Base-by-base conservation (phyloP, 805 yeast genomes). In the Tetrapisispora iriomotensis region DNA sequence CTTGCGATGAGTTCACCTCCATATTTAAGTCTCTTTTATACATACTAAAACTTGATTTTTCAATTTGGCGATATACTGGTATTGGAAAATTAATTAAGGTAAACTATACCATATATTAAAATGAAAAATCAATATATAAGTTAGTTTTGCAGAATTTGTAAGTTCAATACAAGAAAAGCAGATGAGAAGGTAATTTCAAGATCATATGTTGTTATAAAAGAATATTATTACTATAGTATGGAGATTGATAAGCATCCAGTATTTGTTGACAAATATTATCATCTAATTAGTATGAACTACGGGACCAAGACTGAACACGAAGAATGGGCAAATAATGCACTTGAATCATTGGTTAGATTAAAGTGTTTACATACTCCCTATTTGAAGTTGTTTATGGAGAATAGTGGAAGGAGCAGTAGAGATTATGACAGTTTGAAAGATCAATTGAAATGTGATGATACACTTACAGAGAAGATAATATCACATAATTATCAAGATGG, bases 401-500 rank as follows among this genome's bases (percentile, higher is more conserved):
- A 3, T 42, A 46, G 26, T 45, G 45, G 17, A 5, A 34, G 18
- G 26, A 3, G n/a, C 7, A 2, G 13, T 14, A 21, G 18, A 20
- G 15, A 15, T 6, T 20, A 20, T 19, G 4, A 18, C n/a, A n/a
- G n/a, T n/a, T n/a, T 14, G 19, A 29, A 17, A 29, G 18, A n/a
- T 9, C 14, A 18, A 13, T 10, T 15, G 36, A 36, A n/a, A 14
- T 9, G 6, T 30, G 34, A 30, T 22, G 30, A 22, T 8, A 23
- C 29, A 22, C 34, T 29, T 9, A 19, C 36, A 27, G 41, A 42
- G 24, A 49, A 45, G 33, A 36, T 49, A 3, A 36, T 56, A 8
- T 36, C 50, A 1, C 58, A 51, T 35, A 46, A 54, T 15, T 55
- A 47, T 37, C 23, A 38, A 2, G 54, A 53, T 6, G 59, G 60